Evolutionary conservation across 179 eudicot genomes (phyloP).

Genomic region (Pouteria campechiana): DNA sequence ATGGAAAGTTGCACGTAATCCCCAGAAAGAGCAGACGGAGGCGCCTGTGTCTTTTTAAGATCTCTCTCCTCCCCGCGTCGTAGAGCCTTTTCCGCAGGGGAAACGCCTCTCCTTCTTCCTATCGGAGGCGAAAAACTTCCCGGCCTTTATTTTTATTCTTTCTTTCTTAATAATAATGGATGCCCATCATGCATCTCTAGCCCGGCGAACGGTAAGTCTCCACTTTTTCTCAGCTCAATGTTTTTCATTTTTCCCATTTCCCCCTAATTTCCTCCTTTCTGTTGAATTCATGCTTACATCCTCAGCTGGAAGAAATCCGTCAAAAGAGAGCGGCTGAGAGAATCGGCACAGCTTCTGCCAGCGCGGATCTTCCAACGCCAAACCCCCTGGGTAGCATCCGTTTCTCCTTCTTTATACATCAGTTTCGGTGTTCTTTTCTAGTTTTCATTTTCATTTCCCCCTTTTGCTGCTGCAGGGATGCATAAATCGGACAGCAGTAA

Average conservation of each 20-base stretch:
- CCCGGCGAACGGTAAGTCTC: slow-evolving; percentile 53
- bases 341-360: slow-evolving; percentile 49
- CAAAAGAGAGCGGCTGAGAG: slow-evolving; percentile 77
- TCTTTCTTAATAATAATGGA: no score
- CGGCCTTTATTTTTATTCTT: no score
- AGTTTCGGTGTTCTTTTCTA: not conserved
- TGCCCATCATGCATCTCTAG: slow-evolving; percentile 61
- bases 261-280: not conserved
- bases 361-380: slow-evolving; percentile 44
- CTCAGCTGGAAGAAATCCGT: slow-evolving; percentile 67
- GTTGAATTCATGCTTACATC: not conserved
- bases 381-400: slow-evolving; percentile 8
- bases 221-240: not conserved
- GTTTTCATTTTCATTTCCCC: slow-evolving; percentile 1
- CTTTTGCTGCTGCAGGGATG: slow-evolving; percentile 49
- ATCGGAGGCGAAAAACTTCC: no score
- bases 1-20: no score
- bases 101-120: no score
- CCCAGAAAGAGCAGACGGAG: no score
- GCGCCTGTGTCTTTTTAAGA: no score
- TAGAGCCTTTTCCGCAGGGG: no score
- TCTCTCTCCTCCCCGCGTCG: no score
- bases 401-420: not conserved
- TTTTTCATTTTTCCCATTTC: not conserved
- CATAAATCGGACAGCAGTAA: slow-evolving; percentile 58